Evolutionary conservation across 345 rosid genomes (phyloP), one percentile per base, ranked within the genome.

Genomic region (Salix suchowensis): DNA sequence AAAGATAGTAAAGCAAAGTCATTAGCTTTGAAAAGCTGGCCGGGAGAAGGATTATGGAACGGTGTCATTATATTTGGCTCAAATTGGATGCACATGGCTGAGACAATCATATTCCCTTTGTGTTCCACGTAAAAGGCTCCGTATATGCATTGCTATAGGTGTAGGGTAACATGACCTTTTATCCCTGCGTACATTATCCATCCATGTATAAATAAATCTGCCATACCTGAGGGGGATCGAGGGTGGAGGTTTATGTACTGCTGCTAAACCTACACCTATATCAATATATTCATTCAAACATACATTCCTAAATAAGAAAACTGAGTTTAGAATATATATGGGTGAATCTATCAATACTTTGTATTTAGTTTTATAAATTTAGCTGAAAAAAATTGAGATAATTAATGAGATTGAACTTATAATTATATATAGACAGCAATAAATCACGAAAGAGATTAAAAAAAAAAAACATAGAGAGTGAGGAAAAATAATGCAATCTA

Each of bases 31-130:
- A 78, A 85, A 85, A 86, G 83, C 21, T 60, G 80, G 74, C 14
- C 11, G 64, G 12, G 64, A 23, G 79, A 68, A 61, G 65, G 82
- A 74, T 76, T 70, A 84, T 83, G 87, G 83, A 71, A 78, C 81
- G 46, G 46, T 78, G 83, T 88, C 81, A 86, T 88, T 80, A 64
- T 74, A 81, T 64, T 70, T 64, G 75, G 79, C 74, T 74, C 54
- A 88, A 79, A 78, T 73, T 79, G 87, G 85, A 77, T 52, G 88
- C 91, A 88, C 88, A 87, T 88, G 91, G 84, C 82, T 84, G 74
- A 77, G 76, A 82, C 84, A 71, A 85, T 85, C 37, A 83, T 84
- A 86, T 80, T 76, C 84, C 76, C 74, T 73, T 66, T 84, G 72
- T 76, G 78, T 71, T 73, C 78, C 82, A 79, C 74, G 77, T 79